phyloP scores from a whole-genome alignment of 768 basidiomycete genomes.

The Ramaria sp. region DNA sequence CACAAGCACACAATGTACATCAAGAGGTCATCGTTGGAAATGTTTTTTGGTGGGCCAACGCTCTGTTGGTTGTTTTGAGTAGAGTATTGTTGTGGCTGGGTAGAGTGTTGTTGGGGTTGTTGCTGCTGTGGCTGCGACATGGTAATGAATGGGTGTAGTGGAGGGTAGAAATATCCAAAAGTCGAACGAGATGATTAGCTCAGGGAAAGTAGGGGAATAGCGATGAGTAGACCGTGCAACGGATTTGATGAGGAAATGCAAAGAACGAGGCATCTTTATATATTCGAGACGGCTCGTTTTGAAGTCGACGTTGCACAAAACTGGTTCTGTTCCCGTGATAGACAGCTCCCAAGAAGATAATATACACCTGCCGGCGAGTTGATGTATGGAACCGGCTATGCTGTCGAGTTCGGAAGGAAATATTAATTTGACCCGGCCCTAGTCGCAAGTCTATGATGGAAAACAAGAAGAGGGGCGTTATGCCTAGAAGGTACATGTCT shows the following conservation, averaged over 20 bases:
- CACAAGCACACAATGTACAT: slow-evolving; percentile 4
- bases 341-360: background rate
- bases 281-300: background rate
- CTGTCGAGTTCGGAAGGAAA: background rate
- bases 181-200: background rate
- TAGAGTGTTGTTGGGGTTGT: background rate
- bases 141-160: slow-evolving; percentile 1
- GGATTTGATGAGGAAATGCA: background rate
- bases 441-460: too few relatives aligned
- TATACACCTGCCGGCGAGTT: background rate
- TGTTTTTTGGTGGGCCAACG: slow-evolving; percentile 1
- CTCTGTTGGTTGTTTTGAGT: background rate
- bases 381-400: background rate
- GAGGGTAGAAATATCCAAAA: background rate
- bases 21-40: slow-evolving; percentile 5
- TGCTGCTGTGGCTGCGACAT: background rate
- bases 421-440: background rate
- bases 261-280: background rate
- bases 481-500: background rate
- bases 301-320: background rate
- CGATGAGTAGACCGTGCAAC: background rate
- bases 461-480: background rate
- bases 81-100: background rate
- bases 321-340: background rate
- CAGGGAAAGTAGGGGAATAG: background rate